Conservation (phyloP, 768 basidiomycete genomes). For the Suillus sp. region DNA sequence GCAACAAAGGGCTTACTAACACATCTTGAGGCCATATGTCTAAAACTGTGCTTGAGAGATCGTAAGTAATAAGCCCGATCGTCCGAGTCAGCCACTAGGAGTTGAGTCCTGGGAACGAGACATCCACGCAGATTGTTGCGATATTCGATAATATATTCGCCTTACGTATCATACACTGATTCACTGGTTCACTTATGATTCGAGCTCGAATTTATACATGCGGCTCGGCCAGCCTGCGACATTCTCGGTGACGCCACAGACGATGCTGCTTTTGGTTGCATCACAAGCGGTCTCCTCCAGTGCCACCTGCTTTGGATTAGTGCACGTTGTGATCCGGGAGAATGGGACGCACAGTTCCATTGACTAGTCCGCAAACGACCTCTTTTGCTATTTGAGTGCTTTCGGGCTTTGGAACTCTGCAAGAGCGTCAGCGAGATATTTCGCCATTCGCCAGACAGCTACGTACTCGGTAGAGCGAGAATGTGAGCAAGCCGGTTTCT, state of each 20-base stretch:
- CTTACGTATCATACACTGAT: too few species aligned
- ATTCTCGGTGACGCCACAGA: constrained; percentile 76
- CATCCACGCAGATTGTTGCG: too few species aligned
- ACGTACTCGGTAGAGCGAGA: constrained; percentile 77
- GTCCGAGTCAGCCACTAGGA: too few species aligned
- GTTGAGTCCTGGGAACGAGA: too few species aligned
- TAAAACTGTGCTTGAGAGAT: too few species aligned
- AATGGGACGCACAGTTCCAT: constrained; percentile 68
- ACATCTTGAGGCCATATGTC: too few species aligned
- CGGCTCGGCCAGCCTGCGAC: constrained; percentile 85
- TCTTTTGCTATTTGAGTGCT: constrained; percentile 81
- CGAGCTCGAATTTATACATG: constrained; percentile 30
- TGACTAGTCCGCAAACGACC: constrained; percentile 76
- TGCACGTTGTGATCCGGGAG: constrained; percentile 1
- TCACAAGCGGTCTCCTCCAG: constrained; percentile 83
- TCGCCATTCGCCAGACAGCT: background rate
- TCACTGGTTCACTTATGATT: too few species aligned
- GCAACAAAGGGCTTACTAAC: too few species aligned
- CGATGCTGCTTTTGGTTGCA: constrained; percentile 89
- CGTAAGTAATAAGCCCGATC: too few species aligned
- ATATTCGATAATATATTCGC: too few species aligned
- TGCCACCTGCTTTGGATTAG: constrained; percentile 54
- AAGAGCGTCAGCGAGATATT: constrained; percentile 16
- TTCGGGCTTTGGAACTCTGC: constrained; percentile 80
- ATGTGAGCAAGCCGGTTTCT: constrained; percentile 76